Conservation (phyloP, 192 early-diverging fungal genomes). For the Entomortierella beljakovae region DNA sequence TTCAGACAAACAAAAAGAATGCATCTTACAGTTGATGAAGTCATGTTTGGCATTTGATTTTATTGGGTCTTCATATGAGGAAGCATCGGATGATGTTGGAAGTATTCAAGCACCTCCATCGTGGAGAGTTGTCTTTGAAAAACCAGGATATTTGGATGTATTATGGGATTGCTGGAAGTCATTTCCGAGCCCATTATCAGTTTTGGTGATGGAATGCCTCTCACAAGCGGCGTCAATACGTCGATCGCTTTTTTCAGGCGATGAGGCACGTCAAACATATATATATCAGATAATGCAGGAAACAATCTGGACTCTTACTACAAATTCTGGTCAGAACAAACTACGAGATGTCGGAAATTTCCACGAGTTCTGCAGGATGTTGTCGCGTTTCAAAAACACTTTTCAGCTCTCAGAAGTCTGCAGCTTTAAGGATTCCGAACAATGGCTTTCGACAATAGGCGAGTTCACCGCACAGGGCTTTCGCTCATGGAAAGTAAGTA, state of each 20-base stretch:
- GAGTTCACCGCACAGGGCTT: constrained; percentile 76
- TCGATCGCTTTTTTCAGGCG: constrained; percentile 82
- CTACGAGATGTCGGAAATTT: constrained; percentile 82
- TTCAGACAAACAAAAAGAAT: constrained; percentile 24
- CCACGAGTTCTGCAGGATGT: constrained; percentile 86
- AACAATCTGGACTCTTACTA: constrained; percentile 71
- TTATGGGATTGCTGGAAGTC: constrained; percentile 44
- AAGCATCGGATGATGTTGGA: constrained; percentile 40
- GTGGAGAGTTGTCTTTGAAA: constrained; percentile 40
- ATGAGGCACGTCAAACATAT: constrained; percentile 73
- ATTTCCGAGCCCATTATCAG: constrained; percentile 15
- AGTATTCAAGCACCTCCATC: constrained; percentile 31
- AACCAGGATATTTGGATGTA: constrained; percentile 32
- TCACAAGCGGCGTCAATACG: constrained; percentile 84
- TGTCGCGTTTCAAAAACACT: constrained; percentile 84
- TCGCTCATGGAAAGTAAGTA: constrained; percentile 66
- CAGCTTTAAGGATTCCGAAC: constrained; percentile 69
- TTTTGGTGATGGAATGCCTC: constrained; percentile 75
- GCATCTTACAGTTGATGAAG: constrained; percentile 25
- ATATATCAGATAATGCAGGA: constrained; percentile 77
- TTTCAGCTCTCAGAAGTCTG: constrained; percentile 84
- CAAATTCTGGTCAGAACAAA: constrained; percentile 60
- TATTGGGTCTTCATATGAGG: constrained; percentile 37
- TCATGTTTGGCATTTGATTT: constrained; percentile 44
- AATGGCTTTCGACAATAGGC: constrained; percentile 72